Evolutionary conservation across 257 asterid species (phyloP).

Genomic region (Salvia splendens): DNA sequence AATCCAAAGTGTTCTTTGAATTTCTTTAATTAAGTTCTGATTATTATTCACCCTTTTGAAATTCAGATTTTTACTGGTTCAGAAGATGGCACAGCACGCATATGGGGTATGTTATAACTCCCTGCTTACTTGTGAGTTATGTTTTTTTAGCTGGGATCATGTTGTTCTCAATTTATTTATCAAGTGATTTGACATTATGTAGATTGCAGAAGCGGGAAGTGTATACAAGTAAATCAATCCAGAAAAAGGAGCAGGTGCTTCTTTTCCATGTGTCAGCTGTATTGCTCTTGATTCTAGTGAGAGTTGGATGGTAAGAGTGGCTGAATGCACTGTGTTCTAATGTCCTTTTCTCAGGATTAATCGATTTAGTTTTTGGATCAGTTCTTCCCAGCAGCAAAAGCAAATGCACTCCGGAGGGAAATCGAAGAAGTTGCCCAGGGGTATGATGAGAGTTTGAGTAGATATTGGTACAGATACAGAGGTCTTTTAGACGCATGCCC

Average conservation of each 20-base stretch:
- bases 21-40: slow-evolving; percentile 18
- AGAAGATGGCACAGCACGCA: slow-evolving; percentile 90
- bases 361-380: too few species aligned
- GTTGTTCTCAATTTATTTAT: slow-evolving; percentile 19
- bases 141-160: slow-evolving; percentile 17
- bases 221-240: slow-evolving; percentile 65
- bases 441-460: too few species aligned
- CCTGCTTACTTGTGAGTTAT: slow-evolving; percentile 16
- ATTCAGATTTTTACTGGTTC: slow-evolving; percentile 96
- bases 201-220: slow-evolving; percentile 96
- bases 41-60: slow-evolving; percentile 27
- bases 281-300: slow-evolving; percentile 89
- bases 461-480: too few species aligned
- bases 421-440: too few species aligned
- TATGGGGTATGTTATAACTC: slow-evolving; percentile 74
- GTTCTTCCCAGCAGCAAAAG: too few species aligned
- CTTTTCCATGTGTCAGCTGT: slow-evolving; percentile 68
- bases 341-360: too few species aligned
- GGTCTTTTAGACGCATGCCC: too few species aligned
- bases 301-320: slow-evolving; percentile 92
- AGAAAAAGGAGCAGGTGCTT: slow-evolving; percentile 46
- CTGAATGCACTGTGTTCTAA: slow-evolving; percentile 10
- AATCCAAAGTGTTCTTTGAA: slow-evolving; percentile 17
- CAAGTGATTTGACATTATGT: slow-evolving; percentile 31
- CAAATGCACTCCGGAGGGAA: too few species aligned